phyloP scores from a whole-genome alignment of 2,329 filamentous ascomycete species.

The Penicillium sp. region DNA sequence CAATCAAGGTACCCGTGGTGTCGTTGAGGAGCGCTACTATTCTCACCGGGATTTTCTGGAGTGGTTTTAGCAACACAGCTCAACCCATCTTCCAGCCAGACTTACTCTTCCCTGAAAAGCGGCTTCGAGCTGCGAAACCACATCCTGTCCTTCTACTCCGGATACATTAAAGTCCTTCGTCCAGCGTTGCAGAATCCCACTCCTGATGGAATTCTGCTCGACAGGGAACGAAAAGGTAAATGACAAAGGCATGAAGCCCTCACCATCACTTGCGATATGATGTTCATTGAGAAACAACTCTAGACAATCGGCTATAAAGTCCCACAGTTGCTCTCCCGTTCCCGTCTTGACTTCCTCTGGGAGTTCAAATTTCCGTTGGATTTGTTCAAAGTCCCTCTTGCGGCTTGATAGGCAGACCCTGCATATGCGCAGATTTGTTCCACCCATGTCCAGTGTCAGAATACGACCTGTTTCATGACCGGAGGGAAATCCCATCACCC shows the following conservation, averaged over 20 bases:
- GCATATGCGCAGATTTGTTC: conserved; percentile 86
- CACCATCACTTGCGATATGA: conserved; percentile 50
- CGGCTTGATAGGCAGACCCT: conserved; percentile 76
- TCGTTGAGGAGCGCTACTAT: conserved; percentile 88
- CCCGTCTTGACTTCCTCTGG: conserved; percentile 80
- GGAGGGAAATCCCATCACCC: conserved; percentile 79
- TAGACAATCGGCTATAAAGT: conserved; percentile 80
- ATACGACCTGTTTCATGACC: conserved; percentile 78
- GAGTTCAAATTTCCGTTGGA: conserved; percentile 84
- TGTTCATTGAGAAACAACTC: conserved; percentile 77
- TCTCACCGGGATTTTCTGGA: conserved; percentile 75
- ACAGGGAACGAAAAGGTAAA: conserved; percentile 92
- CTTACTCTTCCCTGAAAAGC: conserved; percentile 64
- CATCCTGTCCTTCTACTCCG: conserved; percentile 82
- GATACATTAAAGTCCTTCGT: conserved; percentile 88
- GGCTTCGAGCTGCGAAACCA: conserved; percentile 76
- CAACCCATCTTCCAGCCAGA: neutral
- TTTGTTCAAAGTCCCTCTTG: conserved; percentile 78
- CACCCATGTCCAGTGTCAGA: conserved; percentile 84
- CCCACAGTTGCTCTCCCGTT: conserved; percentile 76
- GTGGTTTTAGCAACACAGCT: conserved; percentile 1
- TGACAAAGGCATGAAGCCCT: conserved; percentile 64
- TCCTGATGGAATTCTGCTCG: conserved; percentile 79
- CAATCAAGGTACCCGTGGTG: conserved; percentile 89
- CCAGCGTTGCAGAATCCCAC: conserved; percentile 84